Evolutionary conservation across 2,329 filamentous ascomycete species (phyloP).

Genomic region (Xylaria sp.): DNA sequence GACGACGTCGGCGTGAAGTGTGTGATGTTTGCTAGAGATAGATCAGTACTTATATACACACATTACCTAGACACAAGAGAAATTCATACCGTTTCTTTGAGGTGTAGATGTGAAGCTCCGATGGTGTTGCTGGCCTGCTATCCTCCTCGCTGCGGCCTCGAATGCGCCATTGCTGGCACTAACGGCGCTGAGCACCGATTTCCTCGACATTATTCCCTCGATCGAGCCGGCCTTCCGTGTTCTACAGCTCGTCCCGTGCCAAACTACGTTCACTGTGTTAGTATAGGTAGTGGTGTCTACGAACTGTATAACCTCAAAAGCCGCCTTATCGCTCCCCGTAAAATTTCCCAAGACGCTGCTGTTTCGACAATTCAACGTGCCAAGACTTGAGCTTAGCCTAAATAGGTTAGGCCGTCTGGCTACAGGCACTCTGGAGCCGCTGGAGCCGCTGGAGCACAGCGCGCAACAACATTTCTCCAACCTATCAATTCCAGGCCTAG

Average conservation of each 20-base stretch:
- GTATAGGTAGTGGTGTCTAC: too few relatives aligned
- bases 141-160: slow-evolving; percentile 42
- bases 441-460: not conserved
- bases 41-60: not conserved
- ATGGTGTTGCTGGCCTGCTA: slow-evolving; percentile 36
- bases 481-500: slow-evolving; percentile 14
- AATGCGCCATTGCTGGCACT: slow-evolving; percentile 44
- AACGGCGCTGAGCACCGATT: slow-evolving; percentile 44
- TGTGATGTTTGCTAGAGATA: slow-evolving; percentile 50
- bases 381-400: slow-evolving; percentile 32
- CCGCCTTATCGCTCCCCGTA: too few relatives aligned
- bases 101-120: slow-evolving; percentile 48
- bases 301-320: not conserved
- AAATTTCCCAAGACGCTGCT: slow-evolving; percentile 33
- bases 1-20: slow-evolving; percentile 64
- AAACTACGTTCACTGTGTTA: too few relatives aligned
- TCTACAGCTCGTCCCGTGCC: not conserved
- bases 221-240: not conserved
- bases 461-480: slow-evolving; percentile 45
- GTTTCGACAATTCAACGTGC: slow-evolving; percentile 22
- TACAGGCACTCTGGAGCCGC: not conserved
- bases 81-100: slow-evolving; percentile 43
- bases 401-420: not conserved
- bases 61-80: not conserved
- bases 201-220: slow-evolving; percentile 45